Evolutionary conservation across 2,329 filamentous ascomycete species (phyloP).

Genomic region (Capronia americana): DNA sequence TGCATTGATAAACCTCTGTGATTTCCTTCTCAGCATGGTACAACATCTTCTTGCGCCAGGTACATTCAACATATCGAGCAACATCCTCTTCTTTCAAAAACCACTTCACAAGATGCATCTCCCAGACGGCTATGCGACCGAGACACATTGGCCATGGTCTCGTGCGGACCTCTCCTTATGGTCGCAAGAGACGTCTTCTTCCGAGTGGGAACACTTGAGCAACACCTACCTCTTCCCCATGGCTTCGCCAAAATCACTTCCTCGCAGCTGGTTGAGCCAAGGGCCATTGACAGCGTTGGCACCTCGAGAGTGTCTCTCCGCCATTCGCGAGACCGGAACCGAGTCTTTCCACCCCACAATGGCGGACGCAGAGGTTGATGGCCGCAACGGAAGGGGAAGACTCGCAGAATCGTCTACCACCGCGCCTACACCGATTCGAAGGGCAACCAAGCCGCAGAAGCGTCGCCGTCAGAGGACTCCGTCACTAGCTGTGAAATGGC

Average conservation of each 20-base stretch:
- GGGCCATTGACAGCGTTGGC: background rate
- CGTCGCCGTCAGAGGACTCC: background rate
- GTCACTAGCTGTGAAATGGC: background rate
- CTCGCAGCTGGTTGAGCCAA: slow-evolving; percentile 1
- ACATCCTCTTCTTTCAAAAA: background rate
- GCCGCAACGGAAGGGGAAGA: background rate
- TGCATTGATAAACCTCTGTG: background rate
- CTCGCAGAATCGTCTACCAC: background rate
- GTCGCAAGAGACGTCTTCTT: slow-evolving; percentile 10
- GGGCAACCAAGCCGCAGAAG: background rate
- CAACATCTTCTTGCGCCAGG: background rate
- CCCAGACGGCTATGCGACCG: slow-evolving; percentile 13
- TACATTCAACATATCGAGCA: background rate
- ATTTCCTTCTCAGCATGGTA: background rate
- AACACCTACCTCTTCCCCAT: slow-evolving; percentile 16
- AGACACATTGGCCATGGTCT: slow-evolving; percentile 17
- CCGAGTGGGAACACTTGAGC: slow-evolving; percentile 12
- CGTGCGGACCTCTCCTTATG: background rate
- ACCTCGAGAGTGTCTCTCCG: background rate
- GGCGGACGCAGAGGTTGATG: background rate
- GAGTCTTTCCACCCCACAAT: no score
- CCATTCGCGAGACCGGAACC: background rate
- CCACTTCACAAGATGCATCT: slow-evolving; percentile 8
- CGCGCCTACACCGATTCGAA: background rate
- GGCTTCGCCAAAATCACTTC: slow-evolving; percentile 2